Base-by-base conservation (phyloP, 73 alveolate genomes). In the Paramecium caudatum region DNA sequence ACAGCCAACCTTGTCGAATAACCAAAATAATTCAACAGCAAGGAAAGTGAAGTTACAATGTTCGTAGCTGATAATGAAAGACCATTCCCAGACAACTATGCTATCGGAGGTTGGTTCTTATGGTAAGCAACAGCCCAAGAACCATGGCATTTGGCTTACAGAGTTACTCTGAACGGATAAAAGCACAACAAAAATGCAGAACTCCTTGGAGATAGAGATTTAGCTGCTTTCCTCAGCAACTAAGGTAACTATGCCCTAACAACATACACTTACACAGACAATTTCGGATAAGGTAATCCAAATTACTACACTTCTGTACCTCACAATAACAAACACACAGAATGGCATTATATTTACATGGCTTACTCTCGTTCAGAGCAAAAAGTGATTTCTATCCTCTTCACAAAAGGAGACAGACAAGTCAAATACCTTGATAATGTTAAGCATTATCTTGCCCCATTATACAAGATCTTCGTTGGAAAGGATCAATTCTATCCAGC, bases 71-170 rank as follows among this genome's bases (percentile, higher is more conserved):
- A 74, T 37, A 74, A 74, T 41, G 68, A 74, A 37, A 6, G 15
- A 16, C 39, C 17, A 21, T 74, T 74, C 69, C 88, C 88, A 27
- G 65, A 39, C 43, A 39, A 74, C 6, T 74, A 74, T 74, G 88
- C 88, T 1, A 13, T 74, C 6, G 88, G 88, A 41, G 88, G 88
- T 74, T 74, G 88, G 88, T 74, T 74, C 68, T 27, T 74, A 4
- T 74, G 88, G 88, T 17, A 45, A 74, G 68, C 43, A 45, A 74
- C 88, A 9, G 27, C 17, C n/a, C 43, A 74, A 17, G 65, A 74
- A 74, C 39, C 36, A 0, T 74, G 39, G 43, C 88, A 74, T 41
- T 74, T 74, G 43, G 36, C 69, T 0, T 74, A 41, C 65, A 74
- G 88, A 74, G 68, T 45, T 27, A 74, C 88, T 39, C 16, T 74